Evolutionary conservation across 148 eudicot species (phyloP), one percentile per base, ranked within the genome.

Genomic region (Spergularia bocconei): DNA sequence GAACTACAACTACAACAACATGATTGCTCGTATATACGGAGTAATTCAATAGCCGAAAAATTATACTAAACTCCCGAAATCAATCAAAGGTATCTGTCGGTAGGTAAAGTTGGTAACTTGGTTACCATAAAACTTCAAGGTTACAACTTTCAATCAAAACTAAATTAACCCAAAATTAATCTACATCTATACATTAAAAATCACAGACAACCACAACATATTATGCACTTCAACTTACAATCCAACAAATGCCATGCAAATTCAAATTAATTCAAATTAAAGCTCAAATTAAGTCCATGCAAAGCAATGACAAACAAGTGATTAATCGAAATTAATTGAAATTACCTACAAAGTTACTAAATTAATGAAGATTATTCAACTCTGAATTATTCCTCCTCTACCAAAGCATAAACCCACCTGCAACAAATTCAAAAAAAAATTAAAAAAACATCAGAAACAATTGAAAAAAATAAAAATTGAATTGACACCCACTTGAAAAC

Each of bases 221-320:
- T 57, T 41, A 25, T 52, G 3, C 36, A 38, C 36, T 16, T 19
- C 6, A 25, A 19, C 50, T 16, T 21, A 39, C 44, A 29, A 70
- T 48, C 79, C 51, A 76, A 57, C 72, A 76, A 70, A 80, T 62
- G 8, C 56, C 72, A 70, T 80, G 78, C 83, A 76, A 44, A 44
- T 44, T 44, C 48, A 44, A 44, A 75, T 47, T 80, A 59, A 12
- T 70, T 55, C 60, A 56, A 33, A 11, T 68, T 8, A 73, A 44
- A 48, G 9, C 16, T 17, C 54, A 47, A 65, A 69, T 70, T 62
- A 68, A 70, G 64, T 50, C 47, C 76, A 80, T 80, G 83, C 83
- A 80, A 80, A 54, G 56, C 44, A 75, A 69, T 38, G 16, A 60
- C 11, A 53, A n/a, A 25, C 13, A 14, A 15, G 20, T 63, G 0